Base-by-base conservation (phyloP, 257 asterid genomes). In the Plectranthus barbatus region DNA sequence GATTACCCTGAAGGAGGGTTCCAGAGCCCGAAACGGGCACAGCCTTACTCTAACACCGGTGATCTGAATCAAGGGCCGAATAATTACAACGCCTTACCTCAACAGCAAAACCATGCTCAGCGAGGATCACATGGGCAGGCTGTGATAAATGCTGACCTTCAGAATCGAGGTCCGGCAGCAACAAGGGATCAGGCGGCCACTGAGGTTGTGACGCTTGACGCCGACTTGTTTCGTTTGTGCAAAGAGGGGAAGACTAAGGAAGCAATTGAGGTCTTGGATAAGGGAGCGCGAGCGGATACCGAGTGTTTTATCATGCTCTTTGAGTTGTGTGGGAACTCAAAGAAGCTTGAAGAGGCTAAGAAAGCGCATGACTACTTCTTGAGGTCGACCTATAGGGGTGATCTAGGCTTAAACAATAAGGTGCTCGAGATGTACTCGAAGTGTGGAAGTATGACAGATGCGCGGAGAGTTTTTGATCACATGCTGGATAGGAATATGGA, bases 401-500 rank as follows among this genome's bases (percentile, higher is more conserved):
- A 87, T 56, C 75, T 82, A 44, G 73, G 65, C 23, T 74, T 92
- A 81, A 84, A 64, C 20, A 86, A 92, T 65, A 81, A 77, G 83
- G 88, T 89, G 60, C 80, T 92, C 3, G 86, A 84, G 9, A 85
- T 92, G 99, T 92, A 85, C 59, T 77, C 94, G 1, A 81, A 85
- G 74, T 92, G 97, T 62, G 90, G 84, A 41, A 82, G 97, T 66
- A 92, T 92, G 99, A 75, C 75, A 1, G 97, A 92, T 71, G 97
- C 95, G 1, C 80, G 83, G 2, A 76, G 96, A 47, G 97, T 90
- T 41, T 92, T 92, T 46, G 99, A 92, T 85, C 95, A 89, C 73
- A 82, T 89, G 97, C 82, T 88, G 36, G 97, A 85, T 17, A 84
- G 90, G 73, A 77, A 82, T 61, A 82, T 89, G 82, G 91, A 84